Evolutionary conservation across 768 basidiomycete species (phyloP).

Genomic region (Pulveroboletus sp.): DNA sequence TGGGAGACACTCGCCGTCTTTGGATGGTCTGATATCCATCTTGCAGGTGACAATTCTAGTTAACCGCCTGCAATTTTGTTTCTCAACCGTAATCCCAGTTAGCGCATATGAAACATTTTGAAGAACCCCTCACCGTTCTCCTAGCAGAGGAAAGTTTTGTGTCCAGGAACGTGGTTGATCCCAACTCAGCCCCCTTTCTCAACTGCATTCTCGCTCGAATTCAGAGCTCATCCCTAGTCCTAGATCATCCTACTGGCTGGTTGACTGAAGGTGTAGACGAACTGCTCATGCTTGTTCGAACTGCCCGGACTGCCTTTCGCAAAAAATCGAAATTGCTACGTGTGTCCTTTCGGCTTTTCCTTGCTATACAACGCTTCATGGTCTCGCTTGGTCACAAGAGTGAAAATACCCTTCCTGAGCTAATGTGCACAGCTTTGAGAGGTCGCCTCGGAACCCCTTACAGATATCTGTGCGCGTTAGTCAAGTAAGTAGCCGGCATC

Average conservation of each 20-base stretch:
- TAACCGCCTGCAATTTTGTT: neutral
- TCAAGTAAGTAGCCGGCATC: conserved; percentile 37
- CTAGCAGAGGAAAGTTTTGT: conserved; percentile 8
- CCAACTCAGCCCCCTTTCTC: conserved; percentile 31
- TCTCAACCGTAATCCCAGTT: conserved; percentile 37
- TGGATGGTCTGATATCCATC: conserved; percentile 52
- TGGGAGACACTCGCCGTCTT: conserved; percentile 49
- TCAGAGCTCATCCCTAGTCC: conserved; percentile 15
- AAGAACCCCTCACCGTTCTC: conserved; percentile 48
- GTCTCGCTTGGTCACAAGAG: conserved; percentile 39
- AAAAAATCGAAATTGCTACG: conserved; percentile 33
- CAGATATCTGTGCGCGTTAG: conserved; percentile 42
- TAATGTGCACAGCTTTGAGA: conserved; percentile 43
- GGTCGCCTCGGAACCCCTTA: conserved; percentile 41
- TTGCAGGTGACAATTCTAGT: conserved; percentile 48
- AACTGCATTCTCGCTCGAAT: conserved; percentile 36
- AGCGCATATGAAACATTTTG: conserved; percentile 66
- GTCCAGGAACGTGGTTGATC: conserved; percentile 12
- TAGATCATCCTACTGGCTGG: conserved; percentile 23
- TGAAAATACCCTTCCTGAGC: conserved; percentile 30
- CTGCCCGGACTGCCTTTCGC: conserved; percentile 36
- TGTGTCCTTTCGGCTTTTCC: conserved; percentile 46
- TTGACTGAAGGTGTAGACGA: conserved; percentile 22
- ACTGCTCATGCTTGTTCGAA: conserved; percentile 34
- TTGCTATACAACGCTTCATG: conserved; percentile 42